Evolutionary conservation across 2,329 filamentous ascomycete species (phyloP).

Genomic region (Capronia coronata): DNA sequence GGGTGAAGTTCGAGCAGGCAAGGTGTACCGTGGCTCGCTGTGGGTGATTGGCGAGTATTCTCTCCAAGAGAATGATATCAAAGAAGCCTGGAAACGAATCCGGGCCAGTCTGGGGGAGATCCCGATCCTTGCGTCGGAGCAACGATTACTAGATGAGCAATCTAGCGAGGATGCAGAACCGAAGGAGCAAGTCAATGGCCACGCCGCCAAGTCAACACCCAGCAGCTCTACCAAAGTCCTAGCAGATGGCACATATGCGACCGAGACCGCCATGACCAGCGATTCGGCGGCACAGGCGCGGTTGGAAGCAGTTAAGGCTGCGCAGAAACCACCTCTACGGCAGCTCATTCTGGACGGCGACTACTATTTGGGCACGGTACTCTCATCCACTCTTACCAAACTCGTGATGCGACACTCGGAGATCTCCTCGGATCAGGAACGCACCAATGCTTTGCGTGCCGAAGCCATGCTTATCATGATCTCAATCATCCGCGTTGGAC

Average conservation of each 20-base stretch:
- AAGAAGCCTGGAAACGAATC: conserved; percentile 95
- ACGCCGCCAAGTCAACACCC: conserved; percentile 60
- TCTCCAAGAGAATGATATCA: conserved; percentile 84
- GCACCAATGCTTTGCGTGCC: conserved; percentile 87
- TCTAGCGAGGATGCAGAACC: conserved; percentile 59
- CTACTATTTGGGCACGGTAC: conserved; percentile 88
- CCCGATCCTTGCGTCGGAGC: conserved; percentile 90
- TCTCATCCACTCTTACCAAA: conserved; percentile 95
- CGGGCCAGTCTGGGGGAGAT: conserved; percentile 91
- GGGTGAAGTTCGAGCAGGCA: conserved; percentile 87
- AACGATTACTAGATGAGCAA: conserved; percentile 79
- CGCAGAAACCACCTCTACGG: conserved; percentile 88
- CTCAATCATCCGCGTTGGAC: conserved; percentile 92
- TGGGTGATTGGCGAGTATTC: conserved; percentile 99
- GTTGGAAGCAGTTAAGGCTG: conserved; percentile 92
- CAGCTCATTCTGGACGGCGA: conserved; percentile 95
- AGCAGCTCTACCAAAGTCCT: conserved; percentile 78
- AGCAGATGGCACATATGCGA: conserved; percentile 94
- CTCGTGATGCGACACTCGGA: conserved; percentile 96
- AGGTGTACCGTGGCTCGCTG: conserved; percentile 91
- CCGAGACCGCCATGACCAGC: conserved; percentile 90
- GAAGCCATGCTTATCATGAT: conserved; percentile 99
- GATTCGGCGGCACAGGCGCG: conserved; percentile 83
- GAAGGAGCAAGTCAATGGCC: conserved; percentile 69
- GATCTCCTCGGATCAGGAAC: conserved; percentile 74